Conservation (phyloP, 495 filamentous ascomycete genomes). For the Aspergillus panamensis region DNA sequence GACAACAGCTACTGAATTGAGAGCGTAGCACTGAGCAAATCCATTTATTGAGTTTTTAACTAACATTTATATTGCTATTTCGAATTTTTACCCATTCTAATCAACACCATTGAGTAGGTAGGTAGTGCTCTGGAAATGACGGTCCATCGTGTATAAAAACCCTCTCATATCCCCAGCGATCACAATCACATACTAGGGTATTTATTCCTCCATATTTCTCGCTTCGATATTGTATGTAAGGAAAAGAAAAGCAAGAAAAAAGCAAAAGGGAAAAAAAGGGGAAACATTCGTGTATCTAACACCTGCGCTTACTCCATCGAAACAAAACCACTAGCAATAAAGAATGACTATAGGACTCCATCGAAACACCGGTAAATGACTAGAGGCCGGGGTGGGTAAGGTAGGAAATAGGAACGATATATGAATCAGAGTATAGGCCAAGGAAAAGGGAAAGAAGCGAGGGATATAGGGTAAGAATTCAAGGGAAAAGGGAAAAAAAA, state of each 20-base stretch:
- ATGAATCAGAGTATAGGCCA: not conserved
- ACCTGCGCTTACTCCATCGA: too few relatives aligned
- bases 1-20: too few relatives aligned
- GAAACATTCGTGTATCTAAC: not conserved
- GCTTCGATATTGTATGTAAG: not conserved
- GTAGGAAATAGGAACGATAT: not conserved
- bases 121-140: too few relatives aligned
- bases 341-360: too few relatives aligned
- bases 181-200: not conserved
- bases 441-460: not conserved
- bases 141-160: not conserved
- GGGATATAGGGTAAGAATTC: not conserved
- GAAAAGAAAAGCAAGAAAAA: not conserved
- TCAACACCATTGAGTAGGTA: too few relatives aligned
- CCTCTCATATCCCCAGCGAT: too few relatives aligned
- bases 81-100: not conserved
- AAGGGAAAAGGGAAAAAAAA: not conserved
- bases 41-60: not conserved
- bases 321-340: too few relatives aligned
- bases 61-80: not conserved
- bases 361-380: not conserved
- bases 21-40: not conserved
- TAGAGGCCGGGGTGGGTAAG: not conserved
- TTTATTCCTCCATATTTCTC: not conserved
- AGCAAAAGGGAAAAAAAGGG: not conserved